These are phyloP conservation scores for Epichloe brachyelytri DNA, from an alignment of 2,329 filamentous ascomycete genomes.

Conservation along the genomic window DNA sequence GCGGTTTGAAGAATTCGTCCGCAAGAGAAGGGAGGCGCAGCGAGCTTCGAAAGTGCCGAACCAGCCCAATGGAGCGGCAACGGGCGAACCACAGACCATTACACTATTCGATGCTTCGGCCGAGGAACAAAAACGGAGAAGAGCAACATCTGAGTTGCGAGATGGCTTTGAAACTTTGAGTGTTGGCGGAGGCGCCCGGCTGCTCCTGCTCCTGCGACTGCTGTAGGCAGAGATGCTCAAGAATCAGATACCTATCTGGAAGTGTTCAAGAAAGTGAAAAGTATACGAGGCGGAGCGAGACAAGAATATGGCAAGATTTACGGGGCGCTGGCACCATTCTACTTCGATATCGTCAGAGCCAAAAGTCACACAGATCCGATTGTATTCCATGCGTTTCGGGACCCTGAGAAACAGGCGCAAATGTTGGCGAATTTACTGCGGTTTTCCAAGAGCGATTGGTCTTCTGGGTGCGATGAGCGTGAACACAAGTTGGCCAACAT, in stretches of 20 bases:
- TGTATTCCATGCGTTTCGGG: conserved; percentile 74
- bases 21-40: conserved; percentile 40
- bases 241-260: conserved; percentile 54
- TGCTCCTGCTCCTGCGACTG: conserved; percentile 10
- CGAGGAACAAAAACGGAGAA: conserved; percentile 48
- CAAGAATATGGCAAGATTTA: conserved; percentile 89
- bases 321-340: conserved; percentile 77
- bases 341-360: conserved; percentile 64
- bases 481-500: conserved; percentile 62
- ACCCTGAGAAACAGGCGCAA: conserved; percentile 80
- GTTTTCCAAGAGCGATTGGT: conserved; percentile 72
- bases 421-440: conserved; percentile 71
- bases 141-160: conserved; percentile 18
- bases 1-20: conserved; percentile 61
- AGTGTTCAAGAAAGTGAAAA: conserved; percentile 58
- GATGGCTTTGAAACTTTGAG: conserved; percentile 75
- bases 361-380: conserved; percentile 67
- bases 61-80: conserved; percentile 9
- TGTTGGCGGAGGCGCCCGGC: conserved; percentile 24
- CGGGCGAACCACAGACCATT: conserved; percentile 16
- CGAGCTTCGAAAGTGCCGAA: conserved; percentile 11
- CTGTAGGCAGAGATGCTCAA: conserved; percentile 31
- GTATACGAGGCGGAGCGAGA: conserved; percentile 71
- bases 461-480: conserved; percentile 58
- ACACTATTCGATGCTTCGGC: conserved; percentile 63